Evolutionary conservation across 495 filamentous ascomycete genomes (phyloP).

Genomic region (Aspergillus conjunctus): DNA sequence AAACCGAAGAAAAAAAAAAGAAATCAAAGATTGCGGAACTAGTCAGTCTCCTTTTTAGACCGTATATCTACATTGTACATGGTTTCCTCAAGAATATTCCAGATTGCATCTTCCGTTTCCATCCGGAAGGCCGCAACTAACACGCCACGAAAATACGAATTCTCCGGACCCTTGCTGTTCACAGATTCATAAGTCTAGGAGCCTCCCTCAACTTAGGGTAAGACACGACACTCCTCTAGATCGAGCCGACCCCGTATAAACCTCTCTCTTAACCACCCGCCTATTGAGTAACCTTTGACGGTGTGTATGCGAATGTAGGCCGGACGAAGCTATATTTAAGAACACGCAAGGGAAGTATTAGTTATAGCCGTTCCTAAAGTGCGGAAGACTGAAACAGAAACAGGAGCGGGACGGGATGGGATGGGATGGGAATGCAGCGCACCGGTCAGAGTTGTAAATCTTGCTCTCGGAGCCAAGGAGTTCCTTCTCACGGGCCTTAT

Average conservation of each 20-base stretch:
- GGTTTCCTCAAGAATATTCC: conserved; percentile 6
- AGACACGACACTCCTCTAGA: neutral
- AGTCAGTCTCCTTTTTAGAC: conserved; percentile 31
- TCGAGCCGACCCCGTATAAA: conserved; percentile 7
- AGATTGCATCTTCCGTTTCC: neutral
- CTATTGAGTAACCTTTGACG: conserved; percentile 44
- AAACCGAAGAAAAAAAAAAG: conserved; percentile 22
- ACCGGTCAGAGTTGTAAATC: conserved; percentile 89
- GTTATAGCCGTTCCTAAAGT: neutral
- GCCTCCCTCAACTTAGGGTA: neutral
- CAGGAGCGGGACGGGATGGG: no score
- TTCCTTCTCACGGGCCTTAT: conserved; percentile 86
- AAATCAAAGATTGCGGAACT: conserved; percentile 34
- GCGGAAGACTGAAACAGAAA: no score
- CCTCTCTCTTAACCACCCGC: neutral
- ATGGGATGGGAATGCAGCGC: conserved; percentile 36
- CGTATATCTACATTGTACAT: conserved; percentile 48
- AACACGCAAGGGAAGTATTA: no score
- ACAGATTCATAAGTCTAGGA: neutral
- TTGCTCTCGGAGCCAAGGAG: conserved; percentile 76
- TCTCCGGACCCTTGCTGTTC: conserved; percentile 4
- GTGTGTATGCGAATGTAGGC: conserved; percentile 50
- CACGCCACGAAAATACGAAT: neutral
- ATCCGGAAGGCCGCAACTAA: neutral
- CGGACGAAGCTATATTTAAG: conserved; percentile 43